Evolutionary conservation across 169 alveolate species (phyloP).

Genomic region (Besnoitia besnoiti): DNA sequence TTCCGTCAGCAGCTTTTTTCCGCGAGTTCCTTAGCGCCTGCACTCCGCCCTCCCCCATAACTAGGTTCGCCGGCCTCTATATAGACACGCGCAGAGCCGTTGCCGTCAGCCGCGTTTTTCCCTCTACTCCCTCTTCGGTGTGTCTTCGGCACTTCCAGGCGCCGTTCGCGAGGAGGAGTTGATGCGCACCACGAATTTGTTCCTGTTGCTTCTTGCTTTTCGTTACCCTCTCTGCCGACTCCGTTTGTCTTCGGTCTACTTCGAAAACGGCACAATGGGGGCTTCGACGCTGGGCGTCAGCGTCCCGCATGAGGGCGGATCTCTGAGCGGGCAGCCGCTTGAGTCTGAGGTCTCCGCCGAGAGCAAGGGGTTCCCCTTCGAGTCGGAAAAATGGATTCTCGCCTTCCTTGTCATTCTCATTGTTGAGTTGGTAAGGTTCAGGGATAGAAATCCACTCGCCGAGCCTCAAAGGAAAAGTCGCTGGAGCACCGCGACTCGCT

Average conservation of each 20-base stretch:
- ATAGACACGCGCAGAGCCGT: not conserved
- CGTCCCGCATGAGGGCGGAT: not conserved
- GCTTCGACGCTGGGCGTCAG: constrained; percentile 1
- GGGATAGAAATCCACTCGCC: no score
- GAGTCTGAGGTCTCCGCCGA: not conserved
- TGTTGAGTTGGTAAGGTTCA: not conserved
- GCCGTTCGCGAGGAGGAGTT: no score
- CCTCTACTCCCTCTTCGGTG: not conserved
- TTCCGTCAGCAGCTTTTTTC: no score
- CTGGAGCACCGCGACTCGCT: no score
- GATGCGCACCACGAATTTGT: no score
- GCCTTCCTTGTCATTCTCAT: not conserved
- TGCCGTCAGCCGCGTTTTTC: not conserved
- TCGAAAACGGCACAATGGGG: not conserved
- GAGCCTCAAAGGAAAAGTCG: no score
- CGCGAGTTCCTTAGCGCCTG: no score
- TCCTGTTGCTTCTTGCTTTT: not conserved
- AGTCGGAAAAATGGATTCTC: not conserved
- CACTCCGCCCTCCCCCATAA: no score
- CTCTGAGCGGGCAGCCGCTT: not conserved
- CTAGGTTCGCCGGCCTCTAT: not conserved
- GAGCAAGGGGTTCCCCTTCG: not conserved
- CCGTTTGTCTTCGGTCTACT: not conserved
- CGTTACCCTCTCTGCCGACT: not conserved
- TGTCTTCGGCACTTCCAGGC: not conserved